Evolutionary conservation across 2,329 filamentous ascomycete species (phyloP), one percentile per base, ranked within the genome.

Genomic region (Botryotinia globosa): DNA sequence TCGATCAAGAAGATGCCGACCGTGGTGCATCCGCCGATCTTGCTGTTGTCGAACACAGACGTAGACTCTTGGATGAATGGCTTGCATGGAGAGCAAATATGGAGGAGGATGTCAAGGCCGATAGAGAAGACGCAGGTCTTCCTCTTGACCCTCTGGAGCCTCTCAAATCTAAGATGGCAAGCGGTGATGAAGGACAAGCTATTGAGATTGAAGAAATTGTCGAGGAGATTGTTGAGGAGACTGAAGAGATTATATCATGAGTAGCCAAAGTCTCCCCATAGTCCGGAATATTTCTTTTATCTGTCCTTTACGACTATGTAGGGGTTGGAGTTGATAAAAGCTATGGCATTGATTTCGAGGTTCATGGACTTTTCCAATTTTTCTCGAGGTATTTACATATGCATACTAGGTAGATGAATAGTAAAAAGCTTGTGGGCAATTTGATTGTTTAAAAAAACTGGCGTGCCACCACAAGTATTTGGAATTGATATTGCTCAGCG

Each of bases 1-100:
- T 99, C 82, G 96, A 99, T 78, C 94, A 97, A 84, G 92, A 97
- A 82, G 97, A 99, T 83, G 89, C 92, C 76, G 94, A 97, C 81
- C 94, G 95, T 81, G 94, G 94, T 81, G 95, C 94, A 75, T 95
- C 94, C 72, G 96, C 95, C 79, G 96, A 98, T 85, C 90, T 94
- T 80, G 95, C 94, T 51, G 94, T 99, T 68, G 92, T 99, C 75
- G 95, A 98, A 83, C 90, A 90, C 77, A 90, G 96, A 78, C 90
- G 95, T 81, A 87, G 89, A 79, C 85, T 94, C 80, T 90, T 99
- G 78, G 89, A 92, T 77, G 95, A 98, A 84, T 99, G 96, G 96
- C 83, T 91, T 79, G 89, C 89, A 73, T 99, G 94, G 94, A 88
- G 94, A 81, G 89, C 89, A 79, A 85, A 87, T 74, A 88, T 94